Evolutionary conservation across 805 yeast species (phyloP).

Genomic region (Phaffomyces thermotolerans): DNA sequence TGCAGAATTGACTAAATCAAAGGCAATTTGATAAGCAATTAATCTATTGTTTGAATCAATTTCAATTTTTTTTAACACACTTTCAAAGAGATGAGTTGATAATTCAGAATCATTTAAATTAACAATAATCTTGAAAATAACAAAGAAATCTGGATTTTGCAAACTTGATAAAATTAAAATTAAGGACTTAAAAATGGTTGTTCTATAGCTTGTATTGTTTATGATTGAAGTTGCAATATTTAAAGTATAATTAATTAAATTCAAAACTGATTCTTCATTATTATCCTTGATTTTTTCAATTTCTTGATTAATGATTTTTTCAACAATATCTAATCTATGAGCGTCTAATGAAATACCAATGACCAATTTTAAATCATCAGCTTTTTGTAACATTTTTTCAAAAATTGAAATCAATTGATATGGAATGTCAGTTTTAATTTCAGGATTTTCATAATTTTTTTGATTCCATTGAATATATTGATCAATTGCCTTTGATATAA

Average conservation of each 20-base stretch:
- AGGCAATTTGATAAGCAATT: slow-evolving; percentile 88
- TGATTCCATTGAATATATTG: slow-evolving; percentile 66
- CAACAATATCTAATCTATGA: slow-evolving; percentile 75
- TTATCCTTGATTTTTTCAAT: slow-evolving; percentile 25
- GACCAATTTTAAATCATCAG: slow-evolving; percentile 76
- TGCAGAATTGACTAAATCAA: slow-evolving; percentile 87
- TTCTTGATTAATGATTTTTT: slow-evolving; percentile 42
- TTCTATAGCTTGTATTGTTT: slow-evolving; percentile 58
- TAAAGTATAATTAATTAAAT: slow-evolving; percentile 65
- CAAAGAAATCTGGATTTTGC: slow-evolving; percentile 69
- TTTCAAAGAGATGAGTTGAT: slow-evolving; percentile 63
- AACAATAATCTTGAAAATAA: slow-evolving; percentile 78
- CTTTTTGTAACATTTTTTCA: slow-evolving; percentile 79
- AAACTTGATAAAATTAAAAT: slow-evolving; percentile 53
- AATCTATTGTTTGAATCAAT: slow-evolving; percentile 38
- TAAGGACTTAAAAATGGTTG: slow-evolving; percentile 52
- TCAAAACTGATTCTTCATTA: slow-evolving; percentile 44
- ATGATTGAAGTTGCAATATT: slow-evolving; percentile 66
- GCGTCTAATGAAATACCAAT: slow-evolving; percentile 89
- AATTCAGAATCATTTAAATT: slow-evolving; percentile 72
- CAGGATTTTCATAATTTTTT: slow-evolving; percentile 31
- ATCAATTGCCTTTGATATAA: slow-evolving; percentile 88
- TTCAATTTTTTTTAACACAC: slow-evolving; percentile 36
- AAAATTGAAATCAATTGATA: slow-evolving; percentile 61
- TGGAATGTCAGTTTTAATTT: slow-evolving; percentile 35